These are phyloP conservation scores for Chaetothyriales sp. DNA, from an alignment of 2,329 filamentous ascomycete species.

Conservation along the genomic window DNA sequence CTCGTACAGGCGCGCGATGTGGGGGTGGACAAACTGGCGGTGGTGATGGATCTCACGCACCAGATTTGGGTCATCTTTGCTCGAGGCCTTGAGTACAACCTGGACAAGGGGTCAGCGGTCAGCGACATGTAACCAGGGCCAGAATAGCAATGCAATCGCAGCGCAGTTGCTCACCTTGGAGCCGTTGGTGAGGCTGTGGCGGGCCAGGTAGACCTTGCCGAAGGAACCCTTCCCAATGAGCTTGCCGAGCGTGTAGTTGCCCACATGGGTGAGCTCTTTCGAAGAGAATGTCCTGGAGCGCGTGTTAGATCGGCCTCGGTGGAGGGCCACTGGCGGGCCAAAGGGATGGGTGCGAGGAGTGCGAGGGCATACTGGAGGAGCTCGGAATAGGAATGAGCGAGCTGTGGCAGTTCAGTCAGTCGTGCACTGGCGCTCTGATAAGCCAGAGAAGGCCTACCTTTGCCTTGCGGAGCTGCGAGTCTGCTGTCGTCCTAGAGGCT, in stretches of 20 bases:
- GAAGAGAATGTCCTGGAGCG: slow-evolving; percentile 71
- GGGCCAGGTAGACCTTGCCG: slow-evolving; percentile 91
- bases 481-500: slow-evolving; percentile 36
- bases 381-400: slow-evolving; percentile 92
- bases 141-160: no score
- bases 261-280: slow-evolving; percentile 77
- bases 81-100: slow-evolving; percentile 97
- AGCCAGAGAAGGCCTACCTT: slow-evolving; percentile 29
- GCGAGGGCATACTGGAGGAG: slow-evolving; percentile 62
- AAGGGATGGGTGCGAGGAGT: not conserved
- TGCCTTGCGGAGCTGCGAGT: slow-evolving; percentile 44
- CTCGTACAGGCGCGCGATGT: slow-evolving; percentile 92
- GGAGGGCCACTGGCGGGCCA: not conserved
- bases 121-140: no score
- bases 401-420: slow-evolving; percentile 38
- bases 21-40: slow-evolving; percentile 90
- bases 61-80: slow-evolving; percentile 88
- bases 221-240: slow-evolving; percentile 97
- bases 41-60: slow-evolving; percentile 97
- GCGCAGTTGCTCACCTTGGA: slow-evolving; percentile 58
- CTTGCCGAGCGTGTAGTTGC: slow-evolving; percentile 82
- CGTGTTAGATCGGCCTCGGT: slow-evolving; percentile 7
- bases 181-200: slow-evolving; percentile 94
- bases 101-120: slow-evolving; percentile 25
- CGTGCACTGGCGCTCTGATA: not conserved